Evolutionary conservation across 371 early-diverging fungal genomes (phyloP), one percentile per base, ranked within the genome.

Genomic region (Racocetra persica): DNA sequence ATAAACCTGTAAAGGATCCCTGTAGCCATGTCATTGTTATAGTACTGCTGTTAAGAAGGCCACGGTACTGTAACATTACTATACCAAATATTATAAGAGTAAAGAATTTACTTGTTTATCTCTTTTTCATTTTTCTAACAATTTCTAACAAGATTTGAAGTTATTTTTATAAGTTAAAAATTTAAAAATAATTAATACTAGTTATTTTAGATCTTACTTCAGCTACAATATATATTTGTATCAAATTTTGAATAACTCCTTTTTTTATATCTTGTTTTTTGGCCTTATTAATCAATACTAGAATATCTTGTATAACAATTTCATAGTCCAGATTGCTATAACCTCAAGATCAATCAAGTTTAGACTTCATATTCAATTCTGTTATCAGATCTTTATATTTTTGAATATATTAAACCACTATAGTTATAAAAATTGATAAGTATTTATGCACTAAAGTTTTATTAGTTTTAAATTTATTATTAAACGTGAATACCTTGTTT

Each of bases 241-340:
- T 28, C 18, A 80, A 45, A 70, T 70, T 80, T 71, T 80, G 80
- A 13, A 72, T 62, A n/a, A 80, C n/a, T 18, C 80, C 70, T 26
- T 80, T 80, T 18, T 32, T 16, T 2, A 80, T 69, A 41, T 71
- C 60, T 22, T 54, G 36, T 72, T 73, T 55, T 55, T 71, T 70
- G 32, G 71, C 69, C 22, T 67, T 59, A 18, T 41, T 80, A 52
- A 78, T 57, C 14, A 78, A 26, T 28, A 80, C 20, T 57, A 41
- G 26, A 60, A 71, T 5, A 6, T 55, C 54, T 1, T 22, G 38
- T 0, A 67, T 16, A 22, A 28, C n/a, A 18, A 57, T 62, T 18
- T 49, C 38, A 38, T 71, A 80, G n/a, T 71, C 80, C 2, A 70
- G 1, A 57, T 32, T 41, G 5, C 79, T 69, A 49, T 66, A 63